Conservation (phyloP, 345 rosid species). For the Rhodomyrtus tomentosa region DNA sequence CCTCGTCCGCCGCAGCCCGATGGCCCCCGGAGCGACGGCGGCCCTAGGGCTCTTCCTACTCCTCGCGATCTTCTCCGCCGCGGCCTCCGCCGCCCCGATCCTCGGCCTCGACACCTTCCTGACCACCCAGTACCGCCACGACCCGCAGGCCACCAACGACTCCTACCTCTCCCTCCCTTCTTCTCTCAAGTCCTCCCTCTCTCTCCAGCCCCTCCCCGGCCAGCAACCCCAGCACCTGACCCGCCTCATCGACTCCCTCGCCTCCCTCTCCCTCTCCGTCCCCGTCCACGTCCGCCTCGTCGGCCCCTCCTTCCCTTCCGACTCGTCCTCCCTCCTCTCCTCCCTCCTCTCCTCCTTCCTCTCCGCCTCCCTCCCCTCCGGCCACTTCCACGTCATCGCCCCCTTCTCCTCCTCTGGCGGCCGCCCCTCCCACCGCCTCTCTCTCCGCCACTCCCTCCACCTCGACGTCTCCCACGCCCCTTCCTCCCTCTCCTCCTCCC, state of each 20-base stretch:
- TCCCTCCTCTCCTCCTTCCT: constrained; percentile 35
- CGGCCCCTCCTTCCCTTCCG: constrained; percentile 46
- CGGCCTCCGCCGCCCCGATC: constrained; percentile 18
- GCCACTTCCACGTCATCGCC: constrained; percentile 15
- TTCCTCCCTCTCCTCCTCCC: constrained; percentile 27
- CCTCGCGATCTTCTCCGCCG: neutral
- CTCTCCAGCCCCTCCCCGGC: constrained; percentile 8
- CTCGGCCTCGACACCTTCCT: constrained; percentile 57
- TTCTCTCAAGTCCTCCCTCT: constrained; percentile 35
- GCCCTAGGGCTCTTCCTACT: constrained; percentile 11
- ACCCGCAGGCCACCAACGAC: constrained; percentile 64
- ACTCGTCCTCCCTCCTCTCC: constrained; percentile 28
- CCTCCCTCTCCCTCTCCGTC: constrained; percentile 39
- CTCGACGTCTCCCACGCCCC: constrained; percentile 13
- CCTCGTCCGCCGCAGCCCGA: constrained; percentile 4
- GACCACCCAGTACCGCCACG: constrained; percentile 34
- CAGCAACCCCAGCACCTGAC: neutral
- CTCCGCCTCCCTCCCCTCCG: constrained; percentile 27
- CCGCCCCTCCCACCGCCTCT: constrained; percentile 28
- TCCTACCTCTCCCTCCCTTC: constrained; percentile 48
- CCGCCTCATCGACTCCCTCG: constrained; percentile 26
- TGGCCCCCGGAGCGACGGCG: neutral
- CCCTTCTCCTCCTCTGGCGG: constrained; percentile 16
- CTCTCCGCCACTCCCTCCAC: constrained; percentile 28
- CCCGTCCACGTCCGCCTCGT: constrained; percentile 55